A percentile compares a stretch with the other conserved stretches of the same genome.
These are phyloP conservation scores for Fraxinus velutina DNA, from an alignment of 305 asterid species.

Conservation along the genomic window DNA sequence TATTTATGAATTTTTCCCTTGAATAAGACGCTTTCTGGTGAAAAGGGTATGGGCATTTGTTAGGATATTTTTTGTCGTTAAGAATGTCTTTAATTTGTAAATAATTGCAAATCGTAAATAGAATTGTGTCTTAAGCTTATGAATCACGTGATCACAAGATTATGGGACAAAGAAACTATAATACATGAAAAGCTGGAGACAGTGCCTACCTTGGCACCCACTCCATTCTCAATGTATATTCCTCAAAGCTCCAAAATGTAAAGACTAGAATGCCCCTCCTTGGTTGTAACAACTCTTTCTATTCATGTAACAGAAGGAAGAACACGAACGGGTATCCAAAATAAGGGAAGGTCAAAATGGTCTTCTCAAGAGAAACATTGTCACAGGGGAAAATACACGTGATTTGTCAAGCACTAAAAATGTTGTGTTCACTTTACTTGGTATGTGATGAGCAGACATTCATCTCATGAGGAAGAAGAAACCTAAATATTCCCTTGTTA, in stretches of 20 bases:
- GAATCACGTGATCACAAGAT: neutral
- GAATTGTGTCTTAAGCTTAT: neutral
- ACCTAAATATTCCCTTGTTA: conserved; percentile 58
- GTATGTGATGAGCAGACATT: neutral
- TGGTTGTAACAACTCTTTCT: neutral
- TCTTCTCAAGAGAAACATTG: neutral
- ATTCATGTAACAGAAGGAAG: neutral
- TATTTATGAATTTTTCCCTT: too few species aligned
- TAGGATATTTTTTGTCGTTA: neutral
- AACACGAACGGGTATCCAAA: neutral
- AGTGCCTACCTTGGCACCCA: neutral
- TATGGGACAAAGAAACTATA: neutral
- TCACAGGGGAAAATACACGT: neutral
- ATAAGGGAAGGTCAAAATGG: neutral
- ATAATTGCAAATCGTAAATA: neutral
- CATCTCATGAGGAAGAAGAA: conserved; percentile 55
- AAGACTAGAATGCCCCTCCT: neutral
- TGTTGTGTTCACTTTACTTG: conserved; percentile 16
- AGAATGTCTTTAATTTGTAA: neutral
- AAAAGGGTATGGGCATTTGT: neutral
- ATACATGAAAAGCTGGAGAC: neutral
- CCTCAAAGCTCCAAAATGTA: neutral
- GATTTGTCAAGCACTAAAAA: neutral
- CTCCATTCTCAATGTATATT: neutral
- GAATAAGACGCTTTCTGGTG: neutral